These are phyloP conservation scores for Lipomyces japonicus DNA, from an alignment of 805 yeast species.

Conservation along the genomic window DNA sequence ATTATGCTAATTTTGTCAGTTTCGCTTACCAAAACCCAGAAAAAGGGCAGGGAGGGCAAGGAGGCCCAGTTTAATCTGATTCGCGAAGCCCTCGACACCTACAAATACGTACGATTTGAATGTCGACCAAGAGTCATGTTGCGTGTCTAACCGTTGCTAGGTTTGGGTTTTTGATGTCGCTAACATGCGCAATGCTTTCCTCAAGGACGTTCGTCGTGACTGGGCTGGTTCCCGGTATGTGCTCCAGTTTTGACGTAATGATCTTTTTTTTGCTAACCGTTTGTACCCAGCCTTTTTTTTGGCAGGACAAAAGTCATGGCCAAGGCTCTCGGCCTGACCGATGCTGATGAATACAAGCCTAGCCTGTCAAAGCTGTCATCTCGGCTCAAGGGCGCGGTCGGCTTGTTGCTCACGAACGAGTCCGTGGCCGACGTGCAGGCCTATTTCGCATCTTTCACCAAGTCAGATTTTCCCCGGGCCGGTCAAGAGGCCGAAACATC, in stretches of 20 bases:
- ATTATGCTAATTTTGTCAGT: conserved; percentile 45
- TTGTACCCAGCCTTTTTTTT: conserved; percentile 53
- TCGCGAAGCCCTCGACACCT: conserved; percentile 72
- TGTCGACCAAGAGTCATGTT: too few relatives aligned
- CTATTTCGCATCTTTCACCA: conserved; percentile 76
- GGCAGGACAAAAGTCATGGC: conserved; percentile 92
- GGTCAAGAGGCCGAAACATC: conserved; percentile 79
- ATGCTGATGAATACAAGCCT: conserved; percentile 87
- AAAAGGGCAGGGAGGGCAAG: conserved; percentile 90
- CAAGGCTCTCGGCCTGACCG: conserved; percentile 83
- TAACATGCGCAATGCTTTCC: conserved; percentile 91
- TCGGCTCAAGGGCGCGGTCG: conserved; percentile 62
- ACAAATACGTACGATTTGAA: conserved; percentile 48
- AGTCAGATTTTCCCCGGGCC: conserved; percentile 84
- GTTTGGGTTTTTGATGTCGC: conserved; percentile 81
- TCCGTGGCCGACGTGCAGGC: conserved; percentile 79
- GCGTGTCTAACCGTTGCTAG: conserved; percentile 8
- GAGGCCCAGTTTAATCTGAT: conserved; percentile 88
- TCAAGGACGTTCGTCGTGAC: conserved; percentile 86
- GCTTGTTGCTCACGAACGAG: conserved; percentile 86
- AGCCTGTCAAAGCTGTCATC: conserved; percentile 59
- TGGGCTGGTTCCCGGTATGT: conserved; percentile 74
- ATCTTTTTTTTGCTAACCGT: neutral
- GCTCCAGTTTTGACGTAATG: too few relatives aligned
- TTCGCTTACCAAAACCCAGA: conserved; percentile 92